phyloP scores from a whole-genome alignment of 192 early-diverging fungal species.

The Thamnidium elegans region DNA sequence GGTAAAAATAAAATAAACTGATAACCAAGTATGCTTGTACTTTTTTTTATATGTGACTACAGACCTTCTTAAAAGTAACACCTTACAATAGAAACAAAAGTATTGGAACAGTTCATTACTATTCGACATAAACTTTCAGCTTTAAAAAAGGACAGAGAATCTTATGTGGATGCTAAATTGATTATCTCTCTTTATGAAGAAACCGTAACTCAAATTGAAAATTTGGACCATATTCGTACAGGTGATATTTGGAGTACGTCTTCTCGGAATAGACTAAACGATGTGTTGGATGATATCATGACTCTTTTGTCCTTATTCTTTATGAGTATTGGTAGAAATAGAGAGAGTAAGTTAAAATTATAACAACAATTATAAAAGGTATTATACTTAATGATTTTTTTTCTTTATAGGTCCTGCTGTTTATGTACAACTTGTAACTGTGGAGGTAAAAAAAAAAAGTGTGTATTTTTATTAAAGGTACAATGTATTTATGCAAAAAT shows the following conservation, averaged over 20 bases:
- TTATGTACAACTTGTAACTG: conserved; percentile 72
- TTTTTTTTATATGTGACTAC: too few relatives aligned
- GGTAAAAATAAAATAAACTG: too few relatives aligned
- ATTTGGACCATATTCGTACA: conserved; percentile 23
- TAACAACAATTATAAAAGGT: background rate
- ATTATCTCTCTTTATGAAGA: conserved; percentile 65
- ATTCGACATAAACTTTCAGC: conserved; percentile 70
- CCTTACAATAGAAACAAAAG: conserved; percentile 22
- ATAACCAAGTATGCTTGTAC: too few relatives aligned
- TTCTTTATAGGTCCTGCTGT: conserved; percentile 51
- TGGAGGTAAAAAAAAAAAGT: conserved; percentile 51
- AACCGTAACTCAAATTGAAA: conserved; percentile 50
- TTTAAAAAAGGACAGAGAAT: conserved; percentile 72
- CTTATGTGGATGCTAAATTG: conserved; percentile 61
- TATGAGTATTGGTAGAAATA: conserved; percentile 71
- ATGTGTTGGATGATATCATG: conserved; percentile 73
- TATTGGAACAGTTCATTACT: conserved; percentile 63
- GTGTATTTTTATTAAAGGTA: background rate
- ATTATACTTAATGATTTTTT: background rate
- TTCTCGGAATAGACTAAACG: conserved; percentile 55
- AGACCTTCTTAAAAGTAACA: conserved; percentile 39
- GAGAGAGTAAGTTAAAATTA: conserved; percentile 46
- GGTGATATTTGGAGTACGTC: conserved; percentile 19
- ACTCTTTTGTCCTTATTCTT: conserved; percentile 75
- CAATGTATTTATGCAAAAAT: background rate